Percentiles rank a stretch among this genome's conserved stretches.
Evolutionary conservation across 345 rosid species (phyloP).

Genomic region (Conringia planisiliqua): DNA sequence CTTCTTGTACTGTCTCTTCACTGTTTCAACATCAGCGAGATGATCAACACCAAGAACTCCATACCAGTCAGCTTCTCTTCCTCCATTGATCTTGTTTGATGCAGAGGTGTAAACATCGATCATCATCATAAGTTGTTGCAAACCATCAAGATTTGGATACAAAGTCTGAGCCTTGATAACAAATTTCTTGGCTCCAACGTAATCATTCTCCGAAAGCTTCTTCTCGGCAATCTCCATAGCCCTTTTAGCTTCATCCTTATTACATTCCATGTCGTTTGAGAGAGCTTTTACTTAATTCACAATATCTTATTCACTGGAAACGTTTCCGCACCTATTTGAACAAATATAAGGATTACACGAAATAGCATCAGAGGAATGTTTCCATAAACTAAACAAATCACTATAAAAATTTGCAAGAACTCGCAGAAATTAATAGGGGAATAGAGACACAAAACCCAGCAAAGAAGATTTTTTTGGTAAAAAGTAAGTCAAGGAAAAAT

Average conservation of each 20-base stretch:
- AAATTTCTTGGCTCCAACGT: constrained; percentile 57
- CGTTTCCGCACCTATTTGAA: not conserved
- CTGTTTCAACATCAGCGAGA: constrained; percentile 54
- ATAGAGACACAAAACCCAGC: too few relatives aligned
- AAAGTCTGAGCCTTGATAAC: constrained; percentile 64
- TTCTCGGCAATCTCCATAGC: constrained; percentile 60
- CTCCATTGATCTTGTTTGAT: constrained; percentile 41
- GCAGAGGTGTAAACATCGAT: constrained; percentile 54
- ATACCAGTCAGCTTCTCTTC: constrained; percentile 56
- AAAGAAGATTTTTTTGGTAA: too few relatives aligned
- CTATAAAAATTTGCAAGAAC: too few relatives aligned
- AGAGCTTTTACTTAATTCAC: too few relatives aligned
- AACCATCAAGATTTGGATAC: constrained; percentile 62
- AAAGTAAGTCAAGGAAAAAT: too few relatives aligned
- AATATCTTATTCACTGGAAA: not conserved
- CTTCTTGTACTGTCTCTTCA: constrained; percentile 59
- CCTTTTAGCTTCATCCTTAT: constrained; percentile 66
- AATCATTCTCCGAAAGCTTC: constrained; percentile 43
- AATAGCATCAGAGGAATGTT: not conserved
- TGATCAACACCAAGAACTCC: constrained; percentile 58
- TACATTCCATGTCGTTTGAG: constrained; percentile 15
- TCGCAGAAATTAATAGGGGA: too few relatives aligned
- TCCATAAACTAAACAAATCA: too few relatives aligned
- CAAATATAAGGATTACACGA: not conserved
- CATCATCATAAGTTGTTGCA: constrained; percentile 47